Evolutionary conservation across 441 rosid species (phyloP).

Genomic region (Populus trichocarpa): DNA sequence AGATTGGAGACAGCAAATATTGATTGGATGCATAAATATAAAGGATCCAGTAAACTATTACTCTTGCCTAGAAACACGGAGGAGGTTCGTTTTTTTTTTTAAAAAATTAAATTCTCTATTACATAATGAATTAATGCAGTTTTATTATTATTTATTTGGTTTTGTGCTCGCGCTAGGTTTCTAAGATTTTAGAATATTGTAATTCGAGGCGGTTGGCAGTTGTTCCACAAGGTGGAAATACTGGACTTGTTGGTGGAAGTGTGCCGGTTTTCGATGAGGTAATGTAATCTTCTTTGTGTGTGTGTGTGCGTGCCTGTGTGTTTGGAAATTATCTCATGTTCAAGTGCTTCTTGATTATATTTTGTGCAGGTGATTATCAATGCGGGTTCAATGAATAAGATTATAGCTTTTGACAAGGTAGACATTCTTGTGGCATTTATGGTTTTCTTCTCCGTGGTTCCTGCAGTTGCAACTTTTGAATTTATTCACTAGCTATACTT

Average conservation of each 20-base stretch:
- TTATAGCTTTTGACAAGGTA: constrained; percentile 80
- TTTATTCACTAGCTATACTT: not conserved
- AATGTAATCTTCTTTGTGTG: not conserved
- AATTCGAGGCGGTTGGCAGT: constrained; percentile 78
- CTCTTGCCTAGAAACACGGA: constrained; percentile 69
- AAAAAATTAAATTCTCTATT: not conserved
- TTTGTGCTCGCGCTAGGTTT: constrained; percentile 46
- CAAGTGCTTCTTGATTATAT: not conserved
- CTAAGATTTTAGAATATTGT: constrained; percentile 73
- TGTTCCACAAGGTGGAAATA: constrained; percentile 98
- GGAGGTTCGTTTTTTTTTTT: constrained; percentile 41
- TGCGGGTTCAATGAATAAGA: constrained; percentile 69
- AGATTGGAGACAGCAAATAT: constrained; percentile 61
- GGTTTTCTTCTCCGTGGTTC: not conserved
- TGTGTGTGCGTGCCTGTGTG: not conserved
- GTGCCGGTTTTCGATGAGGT: constrained; percentile 98
- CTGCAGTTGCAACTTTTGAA: not conserved
- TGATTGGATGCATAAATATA: constrained; percentile 90
- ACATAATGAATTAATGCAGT: not conserved
- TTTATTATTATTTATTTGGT: not conserved
- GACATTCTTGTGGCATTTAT: constrained; percentile 3
- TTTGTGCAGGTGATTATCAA: constrained; percentile 70
- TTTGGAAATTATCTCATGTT: not conserved
- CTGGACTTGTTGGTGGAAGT: constrained; percentile 97
- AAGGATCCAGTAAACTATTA: constrained; percentile 76